Conservation (phyloP, 1,139 yeast species). For the Hansenula sp. region DNA sequence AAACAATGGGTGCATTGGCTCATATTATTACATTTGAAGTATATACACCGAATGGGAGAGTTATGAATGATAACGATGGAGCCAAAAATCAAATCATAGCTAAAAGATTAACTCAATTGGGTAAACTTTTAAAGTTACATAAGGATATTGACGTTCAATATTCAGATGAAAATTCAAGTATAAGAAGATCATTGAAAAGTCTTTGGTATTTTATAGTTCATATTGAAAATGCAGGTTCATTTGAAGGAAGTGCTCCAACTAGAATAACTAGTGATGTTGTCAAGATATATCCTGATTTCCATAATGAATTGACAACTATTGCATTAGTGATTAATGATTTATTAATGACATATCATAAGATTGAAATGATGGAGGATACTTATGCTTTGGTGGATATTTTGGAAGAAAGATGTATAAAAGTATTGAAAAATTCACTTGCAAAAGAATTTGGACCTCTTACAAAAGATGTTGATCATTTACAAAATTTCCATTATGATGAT, state of each 20-base stretch:
- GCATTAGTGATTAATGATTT: not conserved
- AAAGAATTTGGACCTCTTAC: slow-evolving; percentile 7
- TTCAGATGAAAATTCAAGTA: slow-evolving; percentile 4
- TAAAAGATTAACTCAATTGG: slow-evolving; percentile 7
- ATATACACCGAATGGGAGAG: slow-evolving; percentile 11
- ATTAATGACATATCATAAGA: not conserved
- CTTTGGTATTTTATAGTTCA: slow-evolving; percentile 11
- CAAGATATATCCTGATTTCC: not conserved
- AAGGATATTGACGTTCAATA: slow-evolving; percentile 11
- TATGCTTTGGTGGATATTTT: slow-evolving; percentile 8
- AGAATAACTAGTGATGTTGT: slow-evolving; percentile 12
- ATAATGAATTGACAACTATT: not conserved
- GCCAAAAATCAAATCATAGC: not conserved
- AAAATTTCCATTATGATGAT: slow-evolving; percentile 6
- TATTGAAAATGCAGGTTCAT: slow-evolving; percentile 11
- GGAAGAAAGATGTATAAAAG: slow-evolving; percentile 5
- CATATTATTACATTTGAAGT: slow-evolving; percentile 5
- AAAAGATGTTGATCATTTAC: slow-evolving; percentile 5
- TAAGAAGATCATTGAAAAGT: slow-evolving; percentile 8
- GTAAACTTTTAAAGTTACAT: slow-evolving; percentile 7
- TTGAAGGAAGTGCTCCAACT: slow-evolving; percentile 12
- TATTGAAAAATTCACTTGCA: slow-evolving; percentile 3
- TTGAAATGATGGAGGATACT: not conserved
- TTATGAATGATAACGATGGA: slow-evolving; percentile 9
- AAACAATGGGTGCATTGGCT: not conserved